A percentile compares a stretch with the other conserved stretches of the same genome.
phyloP scores from a whole-genome alignment of 345 rosid species.

The Melaleuca quinquenervia region DNA sequence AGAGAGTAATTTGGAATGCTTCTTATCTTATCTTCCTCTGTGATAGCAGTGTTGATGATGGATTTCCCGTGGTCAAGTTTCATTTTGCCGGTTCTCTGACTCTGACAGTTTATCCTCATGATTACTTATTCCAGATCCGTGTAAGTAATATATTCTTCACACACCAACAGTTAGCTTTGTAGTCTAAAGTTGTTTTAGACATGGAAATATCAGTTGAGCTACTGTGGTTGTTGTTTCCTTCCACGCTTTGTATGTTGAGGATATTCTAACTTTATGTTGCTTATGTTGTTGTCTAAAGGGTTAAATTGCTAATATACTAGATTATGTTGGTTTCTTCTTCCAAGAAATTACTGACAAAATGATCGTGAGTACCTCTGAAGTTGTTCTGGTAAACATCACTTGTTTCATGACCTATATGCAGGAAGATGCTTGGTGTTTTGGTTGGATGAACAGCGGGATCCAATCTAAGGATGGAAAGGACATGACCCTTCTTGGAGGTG shows the following conservation, averaged over 20 bases:
- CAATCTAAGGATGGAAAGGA: constrained; percentile 15
- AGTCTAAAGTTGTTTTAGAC: not conserved
- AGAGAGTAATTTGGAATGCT: not conserved
- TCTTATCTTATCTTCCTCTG: not conserved
- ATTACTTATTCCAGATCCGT: constrained; percentile 18
- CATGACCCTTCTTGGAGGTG: constrained; percentile 16
- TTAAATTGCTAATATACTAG: not conserved
- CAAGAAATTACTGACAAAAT: not conserved
- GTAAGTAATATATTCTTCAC: constrained; percentile 6
- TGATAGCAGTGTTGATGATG: constrained; percentile 21
- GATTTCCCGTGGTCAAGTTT: constrained; percentile 20
- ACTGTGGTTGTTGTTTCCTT: not conserved
- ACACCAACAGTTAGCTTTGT: not conserved
- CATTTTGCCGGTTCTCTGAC: constrained; percentile 15
- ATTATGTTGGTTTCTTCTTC: not conserved
- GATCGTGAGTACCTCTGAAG: not conserved
- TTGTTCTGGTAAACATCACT: not conserved
- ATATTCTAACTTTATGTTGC: not conserved
- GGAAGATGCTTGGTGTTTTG: constrained; percentile 19
- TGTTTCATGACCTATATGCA: not conserved
- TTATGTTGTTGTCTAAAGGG: not conserved
- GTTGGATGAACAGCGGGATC: constrained; percentile 16
- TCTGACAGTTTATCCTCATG: constrained; percentile 23
- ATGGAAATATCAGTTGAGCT: not conserved
- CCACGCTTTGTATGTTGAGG: not conserved